A percentile compares a stretch with the other conserved stretches of the same genome.
These are phyloP conservation scores for Voacanga thouarsii DNA, from an alignment of 257 asterid genomes.

Conservation along the genomic window DNA sequence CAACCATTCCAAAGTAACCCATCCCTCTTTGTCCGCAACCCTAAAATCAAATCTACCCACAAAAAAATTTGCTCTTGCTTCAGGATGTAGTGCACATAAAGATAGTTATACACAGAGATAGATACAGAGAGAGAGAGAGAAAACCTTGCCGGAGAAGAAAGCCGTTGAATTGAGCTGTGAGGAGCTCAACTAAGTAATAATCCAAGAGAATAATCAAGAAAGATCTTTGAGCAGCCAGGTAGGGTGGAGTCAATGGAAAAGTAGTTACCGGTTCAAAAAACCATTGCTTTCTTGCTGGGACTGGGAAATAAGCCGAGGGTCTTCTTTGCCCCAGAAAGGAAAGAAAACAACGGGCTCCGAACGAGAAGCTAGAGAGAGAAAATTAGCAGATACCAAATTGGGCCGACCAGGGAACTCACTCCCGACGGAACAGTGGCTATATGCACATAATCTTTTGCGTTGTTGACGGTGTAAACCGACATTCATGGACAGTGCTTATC, in stretches of 20 bases:
- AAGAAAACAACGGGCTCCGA: neutral
- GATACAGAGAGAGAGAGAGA: neutral
- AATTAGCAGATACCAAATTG: neutral
- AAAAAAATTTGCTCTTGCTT: neutral
- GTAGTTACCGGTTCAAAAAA: neutral
- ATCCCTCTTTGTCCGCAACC: neutral
- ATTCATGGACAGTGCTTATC: neutral
- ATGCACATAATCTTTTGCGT: too few relatives aligned
- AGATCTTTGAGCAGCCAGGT: neutral
- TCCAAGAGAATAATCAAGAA: neutral
- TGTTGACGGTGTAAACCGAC: neutral
- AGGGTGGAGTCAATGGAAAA: neutral
- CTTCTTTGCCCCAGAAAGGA: neutral
- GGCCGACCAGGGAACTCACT: neutral
- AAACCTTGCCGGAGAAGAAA: constrained; percentile 16
- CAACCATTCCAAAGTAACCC: neutral
- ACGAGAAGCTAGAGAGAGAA: neutral
- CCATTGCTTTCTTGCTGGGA: neutral
- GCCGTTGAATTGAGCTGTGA: neutral
- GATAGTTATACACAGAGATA: neutral
- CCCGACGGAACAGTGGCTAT: too few relatives aligned
- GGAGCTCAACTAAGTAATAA: neutral
- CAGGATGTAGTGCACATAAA: neutral
- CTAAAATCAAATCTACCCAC: neutral
- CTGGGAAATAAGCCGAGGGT: too few relatives aligned